Conservation (phyloP, 352 stramenopile species). For the Pythium oligandrum region DNA sequence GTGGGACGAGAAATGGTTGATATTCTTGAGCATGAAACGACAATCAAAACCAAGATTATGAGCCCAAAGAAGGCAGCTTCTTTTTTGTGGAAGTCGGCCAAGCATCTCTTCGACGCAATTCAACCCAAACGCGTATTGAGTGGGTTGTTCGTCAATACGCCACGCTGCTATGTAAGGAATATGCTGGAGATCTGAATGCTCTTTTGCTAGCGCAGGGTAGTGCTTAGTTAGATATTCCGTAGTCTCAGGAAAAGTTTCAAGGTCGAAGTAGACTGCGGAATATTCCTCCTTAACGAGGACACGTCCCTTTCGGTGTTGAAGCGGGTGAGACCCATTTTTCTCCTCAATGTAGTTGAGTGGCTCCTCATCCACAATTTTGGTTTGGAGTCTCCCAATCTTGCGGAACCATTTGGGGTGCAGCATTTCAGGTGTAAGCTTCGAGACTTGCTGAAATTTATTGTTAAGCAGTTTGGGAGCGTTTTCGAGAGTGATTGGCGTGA, state of each 20-base stretch:
- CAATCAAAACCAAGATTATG: constrained; percentile 17
- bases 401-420: constrained; percentile 6
- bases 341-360: constrained; percentile 5
- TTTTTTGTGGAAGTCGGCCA: constrained; percentile 6
- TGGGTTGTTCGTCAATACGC: constrained; percentile 8
- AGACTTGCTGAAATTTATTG: constrained; percentile 15
- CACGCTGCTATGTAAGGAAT: constrained; percentile 8
- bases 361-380: constrained; percentile 4
- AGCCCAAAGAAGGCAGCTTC: constrained; percentile 10
- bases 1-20: constrained; percentile 4
- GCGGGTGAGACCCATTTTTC: background rate
- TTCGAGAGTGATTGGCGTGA: constrained; percentile 9
- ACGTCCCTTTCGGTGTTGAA: constrained; percentile 5
- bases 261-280: constrained; percentile 14
- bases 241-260: constrained; percentile 9
- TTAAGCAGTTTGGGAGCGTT: constrained; percentile 9
- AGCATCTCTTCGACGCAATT: constrained; percentile 9
- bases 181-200: constrained; percentile 9
- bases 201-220: no score
- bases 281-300: constrained; percentile 4
- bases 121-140: constrained; percentile 13
- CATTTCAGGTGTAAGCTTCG: constrained; percentile 1
- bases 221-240: no score
- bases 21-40: constrained; percentile 14
- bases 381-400: constrained; percentile 8